phyloP scores from a whole-genome alignment of 805 yeast genomes.

The Huiozyma naganishii region DNA sequence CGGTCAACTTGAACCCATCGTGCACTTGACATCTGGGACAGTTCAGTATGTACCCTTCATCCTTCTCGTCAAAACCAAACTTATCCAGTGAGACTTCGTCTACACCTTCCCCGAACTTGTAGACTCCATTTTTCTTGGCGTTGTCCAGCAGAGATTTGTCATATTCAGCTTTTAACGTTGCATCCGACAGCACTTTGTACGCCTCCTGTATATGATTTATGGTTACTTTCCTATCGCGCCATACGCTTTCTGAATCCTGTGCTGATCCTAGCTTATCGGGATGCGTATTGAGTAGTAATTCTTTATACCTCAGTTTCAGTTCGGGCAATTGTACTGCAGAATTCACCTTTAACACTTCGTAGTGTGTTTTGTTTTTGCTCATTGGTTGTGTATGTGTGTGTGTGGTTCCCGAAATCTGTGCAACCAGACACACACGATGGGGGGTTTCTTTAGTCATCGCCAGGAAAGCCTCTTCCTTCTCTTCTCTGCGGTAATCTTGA shows the following conservation, averaged over 20 bases:
- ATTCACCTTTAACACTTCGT: constrained; percentile 47
- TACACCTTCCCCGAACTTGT: constrained; percentile 50
- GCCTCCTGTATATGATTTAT: constrained; percentile 50
- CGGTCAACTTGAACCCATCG: constrained; percentile 49
- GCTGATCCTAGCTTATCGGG: constrained; percentile 57
- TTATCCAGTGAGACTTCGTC: constrained; percentile 60
- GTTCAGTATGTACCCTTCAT: constrained; percentile 29
- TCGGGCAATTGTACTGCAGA: constrained; percentile 30
- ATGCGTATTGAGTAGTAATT: constrained; percentile 49
- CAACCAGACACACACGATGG: no score
- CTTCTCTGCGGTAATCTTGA: background rate
- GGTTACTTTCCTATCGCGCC: background rate
- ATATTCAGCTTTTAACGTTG: constrained; percentile 35
- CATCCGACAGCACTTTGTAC: constrained; percentile 42
- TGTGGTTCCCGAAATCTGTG: background rate
- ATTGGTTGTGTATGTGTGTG: background rate
- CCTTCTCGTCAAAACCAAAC: constrained; percentile 34
- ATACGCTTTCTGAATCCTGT: background rate
- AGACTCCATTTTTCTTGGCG: constrained; percentile 26
- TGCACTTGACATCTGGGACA: constrained; percentile 58
- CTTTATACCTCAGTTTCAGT: constrained; percentile 55
- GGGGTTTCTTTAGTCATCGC: background rate
- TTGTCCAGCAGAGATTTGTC: constrained; percentile 35
- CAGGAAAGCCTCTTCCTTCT: background rate
- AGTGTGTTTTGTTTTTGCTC: constrained; percentile 29